Evolutionary conservation across 441 rosid genomes (phyloP), one percentile per base, ranked within the genome.

Genomic region (Raphanus hybrid): DNA sequence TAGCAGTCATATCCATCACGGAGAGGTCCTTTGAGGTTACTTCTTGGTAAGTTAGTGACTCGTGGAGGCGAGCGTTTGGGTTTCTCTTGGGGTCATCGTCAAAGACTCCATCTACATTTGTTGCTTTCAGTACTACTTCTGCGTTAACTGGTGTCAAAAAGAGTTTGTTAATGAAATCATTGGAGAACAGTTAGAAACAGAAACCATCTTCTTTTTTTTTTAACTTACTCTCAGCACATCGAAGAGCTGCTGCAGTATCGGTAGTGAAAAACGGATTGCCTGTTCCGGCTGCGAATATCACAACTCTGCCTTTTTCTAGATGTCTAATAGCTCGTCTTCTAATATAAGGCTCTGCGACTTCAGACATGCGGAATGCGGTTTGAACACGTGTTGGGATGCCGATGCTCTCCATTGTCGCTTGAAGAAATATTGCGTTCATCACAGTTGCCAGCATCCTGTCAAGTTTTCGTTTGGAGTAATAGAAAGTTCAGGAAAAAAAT

Each of bases 201-300:
- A 60, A 50, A 27, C 59, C 8, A 9, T 12, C 34, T 10, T 23
- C 26, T 23, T 23, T 12, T n/a, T 62, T 11, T 43, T 43, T 12
- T 15, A 54, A 79, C 97, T 81, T 83, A 91, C 97, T 95, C 85
- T 95, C 98, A 4, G 98, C 98, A 86, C 99, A 92, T 9, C 95
- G 92, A 75, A 95, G 87, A 78, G 97, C 97, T 59, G 99, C 95
- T 65, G 98, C 99, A 29, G 99, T 95, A 57, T 92, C 96, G 0
- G 97, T 95, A 50, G 99, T 91, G 91, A 95, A 95, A 83, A 95
- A 91, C 0, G 92, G 99, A 75, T 95, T 95, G 65, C 97, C 96
- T 72, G 96, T 95, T 84, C 98, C 96, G 11, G 97, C 98, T 23
- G 97, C 98, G 78, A 91, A 95, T 78, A 91, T 92, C 15, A 95